A percentile compares a stretch with the other conserved stretches of the same genome.
These are phyloP conservation scores for Talaromyces piceae DNA, from an alignment of 2,329 filamentous ascomycete genomes.

Conservation along the genomic window DNA sequence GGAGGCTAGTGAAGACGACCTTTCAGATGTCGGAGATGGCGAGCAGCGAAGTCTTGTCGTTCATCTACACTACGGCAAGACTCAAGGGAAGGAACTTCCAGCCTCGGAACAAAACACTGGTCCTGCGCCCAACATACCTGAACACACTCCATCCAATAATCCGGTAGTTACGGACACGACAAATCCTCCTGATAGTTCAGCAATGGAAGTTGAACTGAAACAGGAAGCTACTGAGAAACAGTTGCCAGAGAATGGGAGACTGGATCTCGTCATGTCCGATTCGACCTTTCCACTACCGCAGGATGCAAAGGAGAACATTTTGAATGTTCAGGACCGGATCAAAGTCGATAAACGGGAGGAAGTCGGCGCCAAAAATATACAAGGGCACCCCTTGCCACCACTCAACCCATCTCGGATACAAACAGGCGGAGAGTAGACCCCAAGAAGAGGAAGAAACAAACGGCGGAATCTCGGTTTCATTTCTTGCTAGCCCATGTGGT, in stretches of 20 bases:
- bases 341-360: constrained; percentile 9
- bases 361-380: neutral
- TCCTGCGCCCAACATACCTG: neutral
- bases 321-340: neutral
- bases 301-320: constrained; percentile 10
- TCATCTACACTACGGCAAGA: constrained; percentile 51
- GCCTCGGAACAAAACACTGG: constrained; percentile 1
- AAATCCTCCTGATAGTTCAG: neutral
- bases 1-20: constrained; percentile 33
- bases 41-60: constrained; percentile 63
- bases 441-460: neutral
- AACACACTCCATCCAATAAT: neutral
- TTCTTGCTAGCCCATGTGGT: neutral
- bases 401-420: constrained; percentile 9
- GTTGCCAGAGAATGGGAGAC: neutral
- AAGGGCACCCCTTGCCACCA: constrained; percentile 2
- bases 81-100: constrained; percentile 14
- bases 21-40: constrained; percentile 30
- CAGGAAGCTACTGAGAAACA: neutral
- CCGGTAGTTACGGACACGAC: constrained; percentile 5
- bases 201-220: neutral
- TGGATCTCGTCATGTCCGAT: constrained; percentile 1
- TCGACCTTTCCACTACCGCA: constrained; percentile 1
- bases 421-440: constrained; percentile 4
- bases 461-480: neutral